These are phyloP conservation scores for Scedosporium apiospermum DNA, from an alignment of 2,329 filamentous ascomycete species.

Conservation along the genomic window DNA sequence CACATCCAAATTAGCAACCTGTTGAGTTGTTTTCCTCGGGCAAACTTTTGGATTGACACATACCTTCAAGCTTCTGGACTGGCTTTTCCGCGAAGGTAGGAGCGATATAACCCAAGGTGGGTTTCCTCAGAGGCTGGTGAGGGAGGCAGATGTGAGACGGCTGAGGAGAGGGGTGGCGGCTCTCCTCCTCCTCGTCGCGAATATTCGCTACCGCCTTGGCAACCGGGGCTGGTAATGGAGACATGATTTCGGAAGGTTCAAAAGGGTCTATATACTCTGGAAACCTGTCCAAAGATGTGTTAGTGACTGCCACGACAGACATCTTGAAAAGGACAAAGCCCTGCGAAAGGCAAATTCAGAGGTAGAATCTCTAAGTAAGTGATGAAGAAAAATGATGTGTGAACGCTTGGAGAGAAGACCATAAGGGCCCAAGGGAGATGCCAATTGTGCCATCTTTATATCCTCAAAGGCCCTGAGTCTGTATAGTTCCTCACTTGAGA, in stretches of 20 bases:
- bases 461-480: background rate
- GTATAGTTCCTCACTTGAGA: background rate
- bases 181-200: slow-evolving; percentile 29
- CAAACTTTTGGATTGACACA: slow-evolving; percentile 15
- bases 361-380: background rate
- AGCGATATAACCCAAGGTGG: slow-evolving; percentile 88
- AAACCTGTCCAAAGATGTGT: slow-evolving; percentile 32
- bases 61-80: slow-evolving; percentile 77
- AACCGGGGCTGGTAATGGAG: background rate
- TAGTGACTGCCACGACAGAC: slow-evolving; percentile 25
- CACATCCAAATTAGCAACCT: background rate
- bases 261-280: slow-evolving; percentile 33
- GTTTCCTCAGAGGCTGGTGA: slow-evolving; percentile 68
- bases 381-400: background rate
- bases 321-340: background rate
- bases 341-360: too few species aligned
- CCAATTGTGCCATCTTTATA: background rate
- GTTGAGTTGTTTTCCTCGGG: background rate
- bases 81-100: slow-evolving; percentile 89
- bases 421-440: too few species aligned
- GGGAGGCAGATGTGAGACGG: slow-evolving; percentile 76
- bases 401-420: background rate
- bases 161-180: slow-evolving; percentile 72
- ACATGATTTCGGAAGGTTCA: slow-evolving; percentile 16
- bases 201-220: slow-evolving; percentile 30